Base-by-base conservation (phyloP, 352 stramenopile genomes). In the Globisporangium cylindrosporum region DNA sequence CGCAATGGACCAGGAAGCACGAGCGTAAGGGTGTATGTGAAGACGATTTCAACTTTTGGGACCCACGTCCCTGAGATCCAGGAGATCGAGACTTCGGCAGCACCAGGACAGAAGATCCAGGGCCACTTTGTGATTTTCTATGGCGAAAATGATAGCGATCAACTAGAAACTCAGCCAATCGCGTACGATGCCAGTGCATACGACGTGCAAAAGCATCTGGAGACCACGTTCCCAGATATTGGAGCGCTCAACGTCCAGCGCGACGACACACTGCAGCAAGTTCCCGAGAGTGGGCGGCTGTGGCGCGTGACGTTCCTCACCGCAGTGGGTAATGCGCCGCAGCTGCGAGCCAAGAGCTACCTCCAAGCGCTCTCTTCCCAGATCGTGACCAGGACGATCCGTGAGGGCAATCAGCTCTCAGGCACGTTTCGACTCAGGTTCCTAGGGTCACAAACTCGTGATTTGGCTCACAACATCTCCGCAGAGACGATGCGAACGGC, bases 291-390 rank as follows among this genome's bases (percentile, higher is more conserved):
- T 22, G 85, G 84, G 1, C 78, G 85, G 8, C 71, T 90, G 22
- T 99, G 95, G 94, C 88, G 82, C 1, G 84, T 98, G 25, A 98
- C 93, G 4, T 99, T 98, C 66, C 62, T 84, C 20, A 93, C 86
- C 15, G 81, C 86, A 4, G 81, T 97, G 3, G 93, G 92, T 1
- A 88, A 97, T 66, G 77, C 96, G 1, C 77, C 75, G n/a, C 83
- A 86, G 24, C 78, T 98, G 12, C 68, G 73, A 18, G 83, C 83
- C 0, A 79, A 76, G 15, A 96, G 90, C 66, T 79, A 82, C 3
- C 75, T 98, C 15, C 82, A 87, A 7, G 92, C 89, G 3, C 72
- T 96, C 15, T 83, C 86, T 3, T 83, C 91, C n/a, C 64, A 79
- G 20, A 88, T 92, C 3, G 63, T 75, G 12, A 85, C 94, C 0